Evolutionary conservation across 495 filamentous ascomycete species (phyloP).

Genomic region (Penicillium longicatenatum): DNA sequence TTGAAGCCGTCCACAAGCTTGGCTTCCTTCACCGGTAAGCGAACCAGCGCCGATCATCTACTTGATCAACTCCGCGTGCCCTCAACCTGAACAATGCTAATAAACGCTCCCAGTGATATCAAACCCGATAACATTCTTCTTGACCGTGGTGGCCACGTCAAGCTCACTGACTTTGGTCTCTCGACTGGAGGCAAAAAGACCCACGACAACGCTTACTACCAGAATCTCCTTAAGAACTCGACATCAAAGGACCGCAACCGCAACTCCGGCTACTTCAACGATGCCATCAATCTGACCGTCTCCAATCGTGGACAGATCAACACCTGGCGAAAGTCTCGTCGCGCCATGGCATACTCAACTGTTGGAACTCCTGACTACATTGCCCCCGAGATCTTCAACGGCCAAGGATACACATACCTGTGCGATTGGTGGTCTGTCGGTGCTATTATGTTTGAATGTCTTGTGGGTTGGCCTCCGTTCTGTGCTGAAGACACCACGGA

Average conservation of each 20-base stretch:
- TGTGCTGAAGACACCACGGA: constrained; percentile 97
- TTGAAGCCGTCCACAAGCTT: constrained; percentile 96
- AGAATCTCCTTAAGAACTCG: constrained; percentile 87
- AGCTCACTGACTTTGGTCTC: constrained; percentile 97
- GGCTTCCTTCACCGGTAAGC: constrained; percentile 97
- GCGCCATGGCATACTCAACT: constrained; percentile 95
- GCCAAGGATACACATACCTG: constrained; percentile 90
- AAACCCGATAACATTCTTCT: constrained; percentile 99
- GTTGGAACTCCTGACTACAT: constrained; percentile 99
- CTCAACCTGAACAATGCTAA: constrained; percentile 17
- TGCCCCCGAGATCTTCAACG: constrained; percentile 96
- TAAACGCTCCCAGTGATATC: constrained; percentile 72
- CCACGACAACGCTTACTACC: constrained; percentile 97
- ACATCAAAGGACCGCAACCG: constrained; percentile 69
- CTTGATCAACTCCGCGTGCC: not conserved
- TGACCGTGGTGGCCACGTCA: constrained; percentile 93
- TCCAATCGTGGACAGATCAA: constrained; percentile 97
- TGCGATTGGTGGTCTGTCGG: constrained; percentile 99
- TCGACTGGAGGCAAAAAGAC: constrained; percentile 98
- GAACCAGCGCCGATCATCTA: not conserved
- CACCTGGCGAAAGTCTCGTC: constrained; percentile 94
- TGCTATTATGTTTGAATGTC: constrained; percentile 99
- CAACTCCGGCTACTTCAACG: constrained; percentile 84
- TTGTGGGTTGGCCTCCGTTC: constrained; percentile 98
- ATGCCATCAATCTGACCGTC: constrained; percentile 97